Conservation (phyloP, 2,329 filamentous ascomycete species). For the Exophiala sp. region DNA sequence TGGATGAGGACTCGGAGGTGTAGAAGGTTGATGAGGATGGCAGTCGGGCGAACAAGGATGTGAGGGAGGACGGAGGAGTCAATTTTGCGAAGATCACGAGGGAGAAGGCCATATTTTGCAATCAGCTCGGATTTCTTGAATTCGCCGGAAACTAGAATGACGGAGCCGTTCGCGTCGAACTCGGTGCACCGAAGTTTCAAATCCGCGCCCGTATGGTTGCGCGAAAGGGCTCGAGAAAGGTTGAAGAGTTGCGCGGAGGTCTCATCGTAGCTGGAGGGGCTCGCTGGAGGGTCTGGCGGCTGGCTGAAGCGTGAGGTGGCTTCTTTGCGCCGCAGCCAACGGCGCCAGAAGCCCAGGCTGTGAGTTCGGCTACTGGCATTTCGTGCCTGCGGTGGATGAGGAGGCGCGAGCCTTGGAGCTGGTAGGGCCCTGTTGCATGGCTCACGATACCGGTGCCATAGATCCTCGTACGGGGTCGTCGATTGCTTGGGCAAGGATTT, state of each 20-base stretch:
- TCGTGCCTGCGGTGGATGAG: constrained; percentile 17
- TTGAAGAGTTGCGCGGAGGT: constrained; percentile 57
- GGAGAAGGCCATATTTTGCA: constrained; percentile 72
- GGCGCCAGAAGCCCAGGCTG: constrained; percentile 19
- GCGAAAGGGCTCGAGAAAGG: constrained; percentile 54
- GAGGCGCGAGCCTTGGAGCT: constrained; percentile 15
- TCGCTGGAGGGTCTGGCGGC: constrained; percentile 8
- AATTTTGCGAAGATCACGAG: constrained; percentile 93
- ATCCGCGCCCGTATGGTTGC: constrained; percentile 62
- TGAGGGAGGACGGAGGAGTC: constrained; percentile 93
- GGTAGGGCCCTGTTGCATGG: constrained; percentile 26
- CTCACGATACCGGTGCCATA: constrained; percentile 22
- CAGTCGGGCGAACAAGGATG: constrained; percentile 85
- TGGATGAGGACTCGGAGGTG: constrained; percentile 95
- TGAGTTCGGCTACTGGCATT: constrained; percentile 22
- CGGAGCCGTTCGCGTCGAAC: constrained; percentile 84
- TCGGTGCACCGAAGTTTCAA: constrained; percentile 87
- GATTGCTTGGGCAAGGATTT: constrained; percentile 5
- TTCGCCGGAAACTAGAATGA: constrained; percentile 87
- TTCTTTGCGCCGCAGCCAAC: constrained; percentile 20
- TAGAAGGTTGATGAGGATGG: constrained; percentile 92
- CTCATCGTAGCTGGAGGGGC: constrained; percentile 36
- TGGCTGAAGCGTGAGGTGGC: constrained; percentile 9
- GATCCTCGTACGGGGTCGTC: constrained; percentile 14
- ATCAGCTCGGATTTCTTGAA: constrained; percentile 98